A percentile compares a stretch with the other conserved stretches of the same genome.
These are phyloP conservation scores for Xylaria sp. DNA, from an alignment of 2,329 filamentous ascomycete genomes.

Conservation along the genomic window DNA sequence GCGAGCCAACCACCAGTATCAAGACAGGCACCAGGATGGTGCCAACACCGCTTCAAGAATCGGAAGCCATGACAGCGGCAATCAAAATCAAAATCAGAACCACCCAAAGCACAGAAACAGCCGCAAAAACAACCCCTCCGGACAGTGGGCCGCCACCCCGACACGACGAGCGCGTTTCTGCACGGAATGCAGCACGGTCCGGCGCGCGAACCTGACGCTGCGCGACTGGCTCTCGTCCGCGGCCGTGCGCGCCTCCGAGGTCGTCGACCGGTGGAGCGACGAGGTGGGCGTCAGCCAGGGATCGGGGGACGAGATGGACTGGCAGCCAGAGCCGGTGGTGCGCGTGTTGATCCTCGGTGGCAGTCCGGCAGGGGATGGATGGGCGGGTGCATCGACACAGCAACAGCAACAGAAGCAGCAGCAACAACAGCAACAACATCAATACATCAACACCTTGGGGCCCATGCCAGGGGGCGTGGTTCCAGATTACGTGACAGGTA, in stretches of 20 bases:
- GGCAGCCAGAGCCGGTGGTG: constrained; percentile 42
- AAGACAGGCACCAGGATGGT: no score
- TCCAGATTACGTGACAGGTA: background rate
- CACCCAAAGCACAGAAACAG: background rate
- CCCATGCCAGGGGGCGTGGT: no score
- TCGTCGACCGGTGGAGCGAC: constrained; percentile 33
- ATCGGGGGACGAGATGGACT: constrained; percentile 41
- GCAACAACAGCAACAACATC: constrained; percentile 11
- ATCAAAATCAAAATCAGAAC: background rate
- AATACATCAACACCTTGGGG: no score
- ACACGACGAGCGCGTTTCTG: constrained; percentile 24
- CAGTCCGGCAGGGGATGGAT: no score
- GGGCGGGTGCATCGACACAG: no score
- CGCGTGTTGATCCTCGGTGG: constrained; percentile 36
- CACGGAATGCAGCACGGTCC: constrained; percentile 38
- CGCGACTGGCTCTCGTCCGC: constrained; percentile 29
- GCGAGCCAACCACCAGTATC: no score
- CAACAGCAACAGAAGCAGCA: constrained; percentile 1
- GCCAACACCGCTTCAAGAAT: no score
- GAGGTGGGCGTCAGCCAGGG: constrained; percentile 36
- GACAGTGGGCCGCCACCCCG: background rate
- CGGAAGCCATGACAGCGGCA: no score
- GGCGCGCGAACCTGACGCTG: constrained; percentile 37
- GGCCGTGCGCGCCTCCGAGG: constrained; percentile 12
- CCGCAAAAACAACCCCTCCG: background rate